Evolutionary conservation across 257 asterid genomes (phyloP), one percentile per base, ranked within the genome.

Genomic region (Thymus mandschuricus): DNA sequence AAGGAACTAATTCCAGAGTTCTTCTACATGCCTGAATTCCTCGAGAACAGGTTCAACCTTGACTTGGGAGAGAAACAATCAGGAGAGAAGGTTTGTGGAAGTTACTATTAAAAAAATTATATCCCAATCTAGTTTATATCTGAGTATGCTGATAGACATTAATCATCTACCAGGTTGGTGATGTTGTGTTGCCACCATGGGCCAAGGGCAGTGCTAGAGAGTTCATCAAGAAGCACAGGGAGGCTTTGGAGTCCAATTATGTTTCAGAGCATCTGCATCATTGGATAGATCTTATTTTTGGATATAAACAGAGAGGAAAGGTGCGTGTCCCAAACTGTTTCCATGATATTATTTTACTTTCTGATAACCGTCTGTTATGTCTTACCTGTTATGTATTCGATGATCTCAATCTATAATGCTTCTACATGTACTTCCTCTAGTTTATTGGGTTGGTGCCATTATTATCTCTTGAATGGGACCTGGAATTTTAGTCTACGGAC

Each of bases 31-130:
- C 96, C 99, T 5, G 99, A 95, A 78, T 92, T 95, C 79, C 87
- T 95, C 68, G 92, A 89, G 79, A 95, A 95, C 69, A 84, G 80
- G 82, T 95, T 89, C 72, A 58, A 88, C 80, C 99, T 95, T 60
- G 97, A 95, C 83, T 84, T 95, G 91, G 99, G 99, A 8, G 99
- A 95, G 89, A 95, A 95, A 83, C 99, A 95, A 79, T 95, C 99
- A 8, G 99, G 99, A 74, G 99, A 95, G 76, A 95, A 89, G 99
- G 99, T 95, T 66, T 13, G 93, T 72, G 68, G 68, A 43, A 41
- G 5, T 72, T 70, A 52, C 30, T 40, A 57, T 76, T 9, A 52
- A 55, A n/a, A 1, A 51, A 38, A 46, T 75, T 38, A 43, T 44
- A 66, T 44, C 54, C 15, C 13, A n/a, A 43, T 43, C 6, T 35